phyloP scores from a whole-genome alignment of 176 grass and related monocot genomes.

The Rhynchospora breviuscula region DNA sequence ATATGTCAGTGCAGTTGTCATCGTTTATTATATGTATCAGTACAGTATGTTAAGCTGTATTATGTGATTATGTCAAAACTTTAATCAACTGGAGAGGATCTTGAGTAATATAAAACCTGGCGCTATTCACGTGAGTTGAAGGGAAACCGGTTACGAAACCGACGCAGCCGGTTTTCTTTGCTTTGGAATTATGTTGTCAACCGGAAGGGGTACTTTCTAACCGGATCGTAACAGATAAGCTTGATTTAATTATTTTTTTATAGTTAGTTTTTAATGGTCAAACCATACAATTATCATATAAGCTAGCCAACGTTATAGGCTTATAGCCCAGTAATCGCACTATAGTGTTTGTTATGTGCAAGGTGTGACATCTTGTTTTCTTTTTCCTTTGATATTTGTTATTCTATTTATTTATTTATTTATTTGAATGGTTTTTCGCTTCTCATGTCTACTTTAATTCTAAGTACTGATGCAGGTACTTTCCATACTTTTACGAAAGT shows the following conservation, averaged over 20 bases:
- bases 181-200: slow-evolving; percentile 16
- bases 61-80: neutral
- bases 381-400: neutral
- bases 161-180: slow-evolving; percentile 19
- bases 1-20: neutral
- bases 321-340: neutral
- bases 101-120: slow-evolving; percentile 14
- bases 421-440: too few species aligned
- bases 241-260: neutral
- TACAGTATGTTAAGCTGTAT: neutral
- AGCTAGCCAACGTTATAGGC: neutral
- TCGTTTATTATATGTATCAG: neutral
- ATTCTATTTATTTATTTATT: too few species aligned
- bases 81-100: slow-evolving; percentile 1
- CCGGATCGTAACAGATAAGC: neutral
- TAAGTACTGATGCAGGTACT: too few species aligned
- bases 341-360: neutral
- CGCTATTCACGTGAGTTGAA: slow-evolving; percentile 19
- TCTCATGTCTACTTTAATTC: too few species aligned
- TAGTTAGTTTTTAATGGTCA: neutral
- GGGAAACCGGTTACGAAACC: neutral
- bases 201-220: slow-evolving; percentile 1
- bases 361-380: neutral
- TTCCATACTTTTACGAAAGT: too few species aligned
- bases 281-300: neutral